A percentile compares a stretch with the other conserved stretches of the same genome.
These are phyloP conservation scores for Dothidotthia symphoricarpi DNA, from an alignment of 2,329 filamentous ascomycete genomes.

Conservation along the genomic window DNA sequence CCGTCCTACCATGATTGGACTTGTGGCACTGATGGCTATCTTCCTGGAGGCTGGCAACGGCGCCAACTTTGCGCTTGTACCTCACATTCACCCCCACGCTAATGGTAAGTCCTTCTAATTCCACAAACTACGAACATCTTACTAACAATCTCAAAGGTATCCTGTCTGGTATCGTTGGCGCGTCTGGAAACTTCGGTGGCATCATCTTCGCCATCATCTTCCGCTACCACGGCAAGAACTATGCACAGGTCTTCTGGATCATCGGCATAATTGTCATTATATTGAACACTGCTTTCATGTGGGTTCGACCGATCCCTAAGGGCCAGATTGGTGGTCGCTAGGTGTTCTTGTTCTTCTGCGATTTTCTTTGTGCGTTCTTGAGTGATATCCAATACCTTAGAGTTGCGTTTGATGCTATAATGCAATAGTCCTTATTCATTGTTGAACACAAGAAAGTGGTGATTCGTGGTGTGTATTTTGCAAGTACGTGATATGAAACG, in stretches of 20 bases:
- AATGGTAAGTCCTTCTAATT: conserved; percentile 65
- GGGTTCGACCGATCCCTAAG: conserved; percentile 60
- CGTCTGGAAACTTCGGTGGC: conserved; percentile 79
- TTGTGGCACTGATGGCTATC: conserved; percentile 73
- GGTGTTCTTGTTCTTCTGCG: not conserved
- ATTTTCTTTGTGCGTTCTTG: conserved; percentile 2
- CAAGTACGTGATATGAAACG: too few relatives aligned
- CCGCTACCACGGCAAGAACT: conserved; percentile 68
- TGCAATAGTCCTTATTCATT: too few relatives aligned
- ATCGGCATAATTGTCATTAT: conserved; percentile 73
- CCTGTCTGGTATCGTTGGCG: conserved; percentile 76
- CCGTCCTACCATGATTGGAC: conserved; percentile 67
- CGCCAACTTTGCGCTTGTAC: conserved; percentile 80
- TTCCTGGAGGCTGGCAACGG: conserved; percentile 86
- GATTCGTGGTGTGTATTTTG: too few relatives aligned
- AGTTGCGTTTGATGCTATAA: conserved; percentile 2
- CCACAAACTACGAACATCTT: not conserved
- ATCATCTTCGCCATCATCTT: conserved; percentile 83
- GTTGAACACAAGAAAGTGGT: too few relatives aligned
- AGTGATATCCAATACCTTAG: conserved; percentile 11
- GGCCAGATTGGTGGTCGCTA: conserved; percentile 51
- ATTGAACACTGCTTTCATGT: conserved; percentile 64
- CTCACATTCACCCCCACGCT: conserved; percentile 78
- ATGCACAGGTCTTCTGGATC: conserved; percentile 73
- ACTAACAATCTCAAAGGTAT: conserved; percentile 43